A percentile compares a stretch with the other conserved stretches of the same genome.
Conservation (phyloP, 2,329 filamentous ascomycete species). For the Eutypella sp. region DNA sequence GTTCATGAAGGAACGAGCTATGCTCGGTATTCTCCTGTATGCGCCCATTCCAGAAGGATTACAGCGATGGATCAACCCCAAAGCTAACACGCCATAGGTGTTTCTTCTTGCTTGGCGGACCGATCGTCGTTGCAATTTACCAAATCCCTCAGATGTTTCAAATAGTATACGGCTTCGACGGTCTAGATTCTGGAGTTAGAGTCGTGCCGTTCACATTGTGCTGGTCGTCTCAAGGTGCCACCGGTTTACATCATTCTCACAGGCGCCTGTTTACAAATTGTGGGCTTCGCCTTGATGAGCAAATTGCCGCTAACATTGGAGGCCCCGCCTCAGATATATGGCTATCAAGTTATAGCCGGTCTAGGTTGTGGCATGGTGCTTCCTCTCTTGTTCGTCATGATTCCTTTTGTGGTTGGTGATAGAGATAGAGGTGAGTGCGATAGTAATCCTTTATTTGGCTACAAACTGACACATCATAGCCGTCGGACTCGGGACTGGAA, state of each 20-base stretch:
- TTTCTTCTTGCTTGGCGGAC: conserved; percentile 5
- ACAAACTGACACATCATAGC: not conserved
- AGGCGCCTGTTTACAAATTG: conserved; percentile 8
- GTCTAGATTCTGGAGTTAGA: not conserved
- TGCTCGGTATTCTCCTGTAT: not conserved
- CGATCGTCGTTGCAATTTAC: conserved; percentile 5
- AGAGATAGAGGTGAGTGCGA: not conserved
- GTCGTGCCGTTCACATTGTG: conserved; percentile 3
- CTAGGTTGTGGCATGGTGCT: conserved; percentile 12
- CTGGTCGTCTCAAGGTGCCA: conserved; percentile 6
- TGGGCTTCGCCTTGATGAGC: conserved; percentile 10
- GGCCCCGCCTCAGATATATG: conserved; percentile 9
- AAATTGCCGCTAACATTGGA: conserved; percentile 5
- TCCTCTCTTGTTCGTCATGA: conserved; percentile 8
- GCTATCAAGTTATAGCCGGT: conserved; percentile 9
- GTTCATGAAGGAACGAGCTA: not conserved
- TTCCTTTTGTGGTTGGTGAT: conserved; percentile 9
- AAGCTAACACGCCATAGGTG: not conserved
- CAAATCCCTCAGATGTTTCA: not conserved
- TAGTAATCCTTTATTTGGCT: not conserved
- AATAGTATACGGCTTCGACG: not conserved
- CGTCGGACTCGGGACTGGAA: not conserved
- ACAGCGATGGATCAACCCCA: not conserved
- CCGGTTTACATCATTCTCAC: conserved; percentile 7
- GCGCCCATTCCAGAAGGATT: not conserved